Evolutionary conservation across 2,329 filamentous ascomycete species (phyloP).

Genomic region (Colletotrichum destructivum): DNA sequence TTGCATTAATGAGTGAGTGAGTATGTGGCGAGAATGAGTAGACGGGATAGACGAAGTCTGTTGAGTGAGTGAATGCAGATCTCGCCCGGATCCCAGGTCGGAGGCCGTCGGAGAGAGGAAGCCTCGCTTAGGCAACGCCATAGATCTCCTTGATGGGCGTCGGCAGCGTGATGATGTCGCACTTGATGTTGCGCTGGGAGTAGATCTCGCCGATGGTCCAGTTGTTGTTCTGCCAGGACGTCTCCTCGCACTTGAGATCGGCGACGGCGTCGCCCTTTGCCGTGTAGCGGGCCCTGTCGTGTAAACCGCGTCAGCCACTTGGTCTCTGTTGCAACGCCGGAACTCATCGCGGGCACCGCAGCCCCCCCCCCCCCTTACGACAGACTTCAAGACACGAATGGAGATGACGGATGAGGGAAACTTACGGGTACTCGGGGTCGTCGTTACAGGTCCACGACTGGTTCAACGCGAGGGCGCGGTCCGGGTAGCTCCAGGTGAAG

Average conservation of each 20-base stretch:
- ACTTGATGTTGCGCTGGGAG: constrained; percentile 49
- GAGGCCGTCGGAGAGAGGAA: no score
- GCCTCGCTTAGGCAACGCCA: constrained; percentile 45
- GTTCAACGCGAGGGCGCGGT: constrained; percentile 57
- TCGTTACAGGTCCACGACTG: constrained; percentile 66
- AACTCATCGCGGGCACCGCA: no score
- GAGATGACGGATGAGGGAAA: not conserved
- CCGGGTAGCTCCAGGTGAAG: constrained; percentile 60
- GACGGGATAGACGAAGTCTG: no score
- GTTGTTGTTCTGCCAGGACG: constrained; percentile 48
- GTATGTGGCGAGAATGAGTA: no score
- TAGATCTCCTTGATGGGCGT: constrained; percentile 48
- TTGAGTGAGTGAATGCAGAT: no score
- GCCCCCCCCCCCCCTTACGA: no score
- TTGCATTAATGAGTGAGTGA: no score
- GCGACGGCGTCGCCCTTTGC: constrained; percentile 48
- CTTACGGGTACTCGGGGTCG: constrained; percentile 49
- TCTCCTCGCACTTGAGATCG: constrained; percentile 50
- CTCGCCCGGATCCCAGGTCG: no score
- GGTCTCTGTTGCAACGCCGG: no score
- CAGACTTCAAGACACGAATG: no score
- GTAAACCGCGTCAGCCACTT: no score
- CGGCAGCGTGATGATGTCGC: constrained; percentile 47
- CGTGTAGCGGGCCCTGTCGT: constrained; percentile 47
- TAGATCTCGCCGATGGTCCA: constrained; percentile 52